These are phyloP conservation scores for Podosphaera fusca DNA, from an alignment of 2,329 filamentous ascomycete species.

Conservation along the genomic window DNA sequence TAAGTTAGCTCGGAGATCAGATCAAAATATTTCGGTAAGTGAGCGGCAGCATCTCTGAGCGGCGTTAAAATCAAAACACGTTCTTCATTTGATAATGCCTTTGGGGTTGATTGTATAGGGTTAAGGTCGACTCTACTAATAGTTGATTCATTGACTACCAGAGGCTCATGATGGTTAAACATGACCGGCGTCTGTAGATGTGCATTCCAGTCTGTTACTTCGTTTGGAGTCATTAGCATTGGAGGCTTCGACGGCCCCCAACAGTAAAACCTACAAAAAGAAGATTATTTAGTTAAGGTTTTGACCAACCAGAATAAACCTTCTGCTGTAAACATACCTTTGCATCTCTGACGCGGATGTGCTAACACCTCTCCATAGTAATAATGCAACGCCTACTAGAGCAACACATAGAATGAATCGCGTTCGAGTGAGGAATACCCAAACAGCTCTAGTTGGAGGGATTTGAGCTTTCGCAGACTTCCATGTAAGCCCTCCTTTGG, in stretches of 20 bases:
- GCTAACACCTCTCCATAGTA: constrained; percentile 74
- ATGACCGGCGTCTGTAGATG: constrained; percentile 82
- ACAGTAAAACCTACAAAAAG: constrained; percentile 61
- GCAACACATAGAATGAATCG: constrained; percentile 55
- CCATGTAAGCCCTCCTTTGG: constrained; percentile 38
- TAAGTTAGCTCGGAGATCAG: constrained; percentile 76
- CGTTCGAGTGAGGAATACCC: constrained; percentile 49
- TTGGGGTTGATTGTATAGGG: constrained; percentile 53
- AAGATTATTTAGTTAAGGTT: neutral
- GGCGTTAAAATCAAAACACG: constrained; percentile 80
- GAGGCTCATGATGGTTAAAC: constrained; percentile 82
- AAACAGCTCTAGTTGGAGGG: constrained; percentile 51
- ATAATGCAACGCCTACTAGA: constrained; percentile 43
- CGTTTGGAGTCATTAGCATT: constrained; percentile 82
- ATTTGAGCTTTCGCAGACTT: constrained; percentile 65
- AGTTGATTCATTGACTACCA: constrained; percentile 59
- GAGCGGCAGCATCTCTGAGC: constrained; percentile 65
- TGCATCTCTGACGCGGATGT: constrained; percentile 70
- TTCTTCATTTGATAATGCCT: constrained; percentile 62
- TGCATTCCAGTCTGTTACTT: constrained; percentile 70
- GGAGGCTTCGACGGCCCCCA: constrained; percentile 90
- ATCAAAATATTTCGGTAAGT: constrained; percentile 80
- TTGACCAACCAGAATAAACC: neutral
- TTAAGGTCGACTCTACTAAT: constrained; percentile 74
- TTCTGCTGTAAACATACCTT: constrained; percentile 30